phyloP scores from a whole-genome alignment of 2,329 filamentous ascomycete genomes.

The Hypomyces perniciosus region DNA sequence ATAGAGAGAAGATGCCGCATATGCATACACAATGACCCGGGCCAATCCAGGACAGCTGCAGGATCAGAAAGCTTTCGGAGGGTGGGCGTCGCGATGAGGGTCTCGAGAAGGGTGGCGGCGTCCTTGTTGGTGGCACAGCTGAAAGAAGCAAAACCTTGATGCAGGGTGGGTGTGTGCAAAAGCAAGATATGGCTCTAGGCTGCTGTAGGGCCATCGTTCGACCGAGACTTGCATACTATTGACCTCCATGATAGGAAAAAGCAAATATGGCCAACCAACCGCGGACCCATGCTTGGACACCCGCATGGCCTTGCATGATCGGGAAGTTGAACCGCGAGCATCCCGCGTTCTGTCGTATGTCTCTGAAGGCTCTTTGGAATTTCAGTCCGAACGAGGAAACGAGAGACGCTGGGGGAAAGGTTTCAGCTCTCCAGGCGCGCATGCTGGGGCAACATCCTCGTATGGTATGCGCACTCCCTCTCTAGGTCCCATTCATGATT shows the following conservation, averaged over 20 bases:
- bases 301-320: constrained; percentile 1
- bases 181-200: constrained; percentile 3
- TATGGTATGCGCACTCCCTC: too few species aligned
- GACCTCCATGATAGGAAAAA: not conserved
- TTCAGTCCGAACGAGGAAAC: too few species aligned
- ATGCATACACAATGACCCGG: too few species aligned
- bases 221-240: not conserved
- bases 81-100: not conserved
- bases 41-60: too few species aligned
- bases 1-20: too few species aligned
- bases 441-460: too few species aligned
- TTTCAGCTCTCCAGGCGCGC: too few species aligned
- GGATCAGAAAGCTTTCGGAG: too few species aligned
- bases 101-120: constrained; percentile 4
- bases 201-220: constrained; percentile 4
- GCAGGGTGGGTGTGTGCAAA: constrained; percentile 7
- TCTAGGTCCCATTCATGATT: too few species aligned
- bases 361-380: not conserved
- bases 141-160: constrained; percentile 9
- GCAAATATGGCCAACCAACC: not conserved
- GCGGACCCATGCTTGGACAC: constrained; percentile 2
- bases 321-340: not conserved
- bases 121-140: constrained; percentile 3
- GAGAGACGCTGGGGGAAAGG: too few species aligned
- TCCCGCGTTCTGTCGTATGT: not conserved